These are phyloP conservation scores for Cryptococcus maquisensis DNA, from an alignment of 1,284 basidiomycete genomes.

Conservation along the genomic window DNA sequence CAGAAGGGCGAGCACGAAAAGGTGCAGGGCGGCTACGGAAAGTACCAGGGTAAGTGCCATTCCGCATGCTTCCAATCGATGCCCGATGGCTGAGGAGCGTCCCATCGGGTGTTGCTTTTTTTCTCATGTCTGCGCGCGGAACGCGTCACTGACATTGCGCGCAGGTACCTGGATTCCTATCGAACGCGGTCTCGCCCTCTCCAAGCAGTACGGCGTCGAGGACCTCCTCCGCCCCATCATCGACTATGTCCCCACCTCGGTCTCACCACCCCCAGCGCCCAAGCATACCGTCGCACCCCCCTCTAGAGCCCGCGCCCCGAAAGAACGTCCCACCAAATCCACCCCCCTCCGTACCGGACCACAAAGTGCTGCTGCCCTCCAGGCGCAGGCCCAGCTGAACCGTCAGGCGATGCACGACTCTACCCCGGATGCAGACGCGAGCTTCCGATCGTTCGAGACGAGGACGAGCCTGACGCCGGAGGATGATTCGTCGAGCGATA, in stretches of 20 bases:
- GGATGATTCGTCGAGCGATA: conserved; percentile 77
- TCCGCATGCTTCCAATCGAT: neutral
- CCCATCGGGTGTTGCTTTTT: neutral
- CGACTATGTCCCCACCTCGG: conserved; percentile 84
- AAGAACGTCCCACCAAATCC: conserved; percentile 12
- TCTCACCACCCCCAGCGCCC: conserved; percentile 92
- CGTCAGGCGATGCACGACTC: conserved; percentile 20
- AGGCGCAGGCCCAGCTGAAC: conserved; percentile 29
- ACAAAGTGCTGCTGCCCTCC: conserved; percentile 28
- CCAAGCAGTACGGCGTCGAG: conserved; percentile 92
- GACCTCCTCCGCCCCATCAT: conserved; percentile 85
- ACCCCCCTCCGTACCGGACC: conserved; percentile 35
- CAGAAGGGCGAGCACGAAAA: conserved; percentile 99
- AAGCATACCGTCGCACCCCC: conserved; percentile 80
- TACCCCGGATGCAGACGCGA: conserved; percentile 26
- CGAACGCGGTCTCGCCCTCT: conserved; percentile 78
- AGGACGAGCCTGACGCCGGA: conserved; percentile 81
- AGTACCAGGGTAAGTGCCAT: conserved; percentile 84
- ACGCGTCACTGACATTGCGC: neutral
- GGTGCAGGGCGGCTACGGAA: conserved; percentile 98
- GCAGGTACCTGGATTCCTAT: conserved; percentile 98
- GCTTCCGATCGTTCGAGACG: conserved; percentile 16
- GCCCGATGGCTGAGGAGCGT: neutral
- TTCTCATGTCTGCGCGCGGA: too few relatives aligned
- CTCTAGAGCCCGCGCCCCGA: conserved; percentile 51